Conservation (phyloP, 805 yeast genomes). For the Wickerhamomyces silvicola region DNA sequence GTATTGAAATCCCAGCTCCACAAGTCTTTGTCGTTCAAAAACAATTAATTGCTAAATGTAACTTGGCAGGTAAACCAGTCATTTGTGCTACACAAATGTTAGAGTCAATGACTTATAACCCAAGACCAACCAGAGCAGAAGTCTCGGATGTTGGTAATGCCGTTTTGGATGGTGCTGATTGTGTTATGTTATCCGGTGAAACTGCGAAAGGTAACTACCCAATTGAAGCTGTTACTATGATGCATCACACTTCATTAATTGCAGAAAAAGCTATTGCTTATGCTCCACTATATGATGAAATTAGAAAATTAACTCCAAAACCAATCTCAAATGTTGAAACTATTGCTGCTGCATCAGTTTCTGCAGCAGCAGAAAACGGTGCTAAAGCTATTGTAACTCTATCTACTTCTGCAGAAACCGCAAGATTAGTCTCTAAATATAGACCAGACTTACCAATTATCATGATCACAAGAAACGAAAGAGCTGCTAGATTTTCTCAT, state of each 20-base stretch:
- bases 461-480: constrained; percentile 94
- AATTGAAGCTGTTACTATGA: constrained; percentile 93
- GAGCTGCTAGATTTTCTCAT: constrained; percentile 93
- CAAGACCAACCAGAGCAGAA: constrained; percentile 99
- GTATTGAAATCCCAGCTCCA: constrained; percentile 99
- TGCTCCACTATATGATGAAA: constrained; percentile 75
- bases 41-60: constrained; percentile 98
- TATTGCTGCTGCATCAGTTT: constrained; percentile 93
- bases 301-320: constrained; percentile 75
- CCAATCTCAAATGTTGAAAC: constrained; percentile 96
- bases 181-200: constrained; percentile 99
- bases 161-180: constrained; percentile 98
- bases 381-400: constrained; percentile 96
- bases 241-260: constrained; percentile 94
- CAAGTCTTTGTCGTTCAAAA: constrained; percentile 98
- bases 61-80: constrained; percentile 98
- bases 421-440: constrained; percentile 94
- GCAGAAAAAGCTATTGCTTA: constrained; percentile 97
- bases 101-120: constrained; percentile 99
- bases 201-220: constrained; percentile 99
- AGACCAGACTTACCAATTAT: constrained; percentile 96
- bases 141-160: constrained; percentile 99
- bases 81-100: constrained; percentile 99
- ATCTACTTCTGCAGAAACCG: constrained; percentile 92
- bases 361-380: constrained; percentile 92